Conservation (phyloP, 176 grass and related monocot species). For the Themeda triandra region DNA sequence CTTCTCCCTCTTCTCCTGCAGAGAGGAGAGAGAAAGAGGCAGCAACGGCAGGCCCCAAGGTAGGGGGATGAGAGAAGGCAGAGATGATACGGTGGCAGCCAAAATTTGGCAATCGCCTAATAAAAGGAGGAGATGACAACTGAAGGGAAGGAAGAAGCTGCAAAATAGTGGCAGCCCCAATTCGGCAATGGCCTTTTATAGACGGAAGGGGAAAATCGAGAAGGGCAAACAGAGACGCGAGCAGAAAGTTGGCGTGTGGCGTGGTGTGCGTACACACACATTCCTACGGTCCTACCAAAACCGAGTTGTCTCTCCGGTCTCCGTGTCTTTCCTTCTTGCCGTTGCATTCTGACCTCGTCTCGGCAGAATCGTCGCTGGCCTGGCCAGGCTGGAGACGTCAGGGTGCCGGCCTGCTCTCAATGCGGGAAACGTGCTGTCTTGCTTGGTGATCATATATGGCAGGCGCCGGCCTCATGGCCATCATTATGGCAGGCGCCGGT, state of each 20-base stretch:
- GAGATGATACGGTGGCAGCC: background rate
- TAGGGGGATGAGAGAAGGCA: background rate
- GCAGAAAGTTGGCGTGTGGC: background rate
- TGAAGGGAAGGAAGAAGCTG: background rate
- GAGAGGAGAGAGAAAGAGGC: conserved; percentile 13
- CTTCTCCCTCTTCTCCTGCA: conserved; percentile 16
- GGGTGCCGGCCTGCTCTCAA: background rate
- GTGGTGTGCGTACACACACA: background rate
- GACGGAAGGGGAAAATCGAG: background rate
- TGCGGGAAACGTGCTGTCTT: background rate
- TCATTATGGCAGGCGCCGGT: too few relatives aligned
- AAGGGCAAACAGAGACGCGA: too few relatives aligned
- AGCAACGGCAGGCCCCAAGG: conserved; percentile 13
- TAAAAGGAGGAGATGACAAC: conserved; percentile 5
- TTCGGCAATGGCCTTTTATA: background rate
- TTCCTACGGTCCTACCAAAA: background rate
- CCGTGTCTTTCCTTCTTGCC: background rate
- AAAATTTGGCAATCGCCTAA: conserved; percentile 30
- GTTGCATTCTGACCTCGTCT: background rate
- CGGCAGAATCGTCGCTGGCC: background rate
- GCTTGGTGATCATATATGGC: background rate
- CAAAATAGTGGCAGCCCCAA: background rate
- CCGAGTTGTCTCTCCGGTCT: background rate
- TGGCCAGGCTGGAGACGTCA: background rate
- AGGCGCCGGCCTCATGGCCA: too few relatives aligned